These are phyloP conservation scores for Aspergillus felis DNA, from an alignment of 2,329 filamentous ascomycete species.

Conservation along the genomic window DNA sequence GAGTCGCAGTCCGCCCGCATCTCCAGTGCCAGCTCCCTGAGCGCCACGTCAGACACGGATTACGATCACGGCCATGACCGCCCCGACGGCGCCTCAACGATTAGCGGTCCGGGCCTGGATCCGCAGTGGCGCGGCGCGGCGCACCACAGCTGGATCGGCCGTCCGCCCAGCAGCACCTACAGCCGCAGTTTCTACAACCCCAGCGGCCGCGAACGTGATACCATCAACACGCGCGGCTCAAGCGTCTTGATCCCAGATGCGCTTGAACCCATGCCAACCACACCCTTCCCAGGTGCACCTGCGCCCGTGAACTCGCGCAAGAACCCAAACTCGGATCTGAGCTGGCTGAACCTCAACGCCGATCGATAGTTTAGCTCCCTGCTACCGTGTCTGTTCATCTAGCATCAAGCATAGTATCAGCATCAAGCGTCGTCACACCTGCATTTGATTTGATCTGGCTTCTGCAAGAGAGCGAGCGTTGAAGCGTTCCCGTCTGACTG, in stretches of 20 bases:
- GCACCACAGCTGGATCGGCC: conserved; percentile 29
- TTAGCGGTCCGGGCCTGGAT: conserved; percentile 17
- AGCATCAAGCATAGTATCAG: neutral
- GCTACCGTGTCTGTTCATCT: neutral
- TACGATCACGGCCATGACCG: conserved; percentile 24
- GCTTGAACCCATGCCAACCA: conserved; percentile 19
- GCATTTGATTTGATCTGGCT: conserved; percentile 7
- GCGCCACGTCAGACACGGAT: conserved; percentile 34
- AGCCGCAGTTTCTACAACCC: conserved; percentile 36
- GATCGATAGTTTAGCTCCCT: conserved; percentile 15
- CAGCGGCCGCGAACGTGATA: conserved; percentile 15
- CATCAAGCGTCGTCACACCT: neutral
- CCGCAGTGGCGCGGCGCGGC: conserved; percentile 18
- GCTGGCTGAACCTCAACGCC: conserved; percentile 40
- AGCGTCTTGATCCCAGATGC: conserved; percentile 32
- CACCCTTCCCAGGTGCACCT: neutral
- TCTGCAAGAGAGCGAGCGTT: conserved; percentile 8
- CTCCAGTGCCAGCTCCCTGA: conserved; percentile 41
- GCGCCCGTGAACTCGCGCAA: conserved; percentile 7
- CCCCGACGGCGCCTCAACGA: conserved; percentile 6
- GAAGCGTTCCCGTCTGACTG: conserved; percentile 4
- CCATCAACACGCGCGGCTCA: conserved; percentile 25
- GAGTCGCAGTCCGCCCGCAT: conserved; percentile 42
- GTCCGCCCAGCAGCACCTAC: conserved; percentile 41
- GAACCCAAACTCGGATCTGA: conserved; percentile 40